phyloP scores from a whole-genome alignment of 331 rosid genomes.

The Spiraea crenata region DNA sequence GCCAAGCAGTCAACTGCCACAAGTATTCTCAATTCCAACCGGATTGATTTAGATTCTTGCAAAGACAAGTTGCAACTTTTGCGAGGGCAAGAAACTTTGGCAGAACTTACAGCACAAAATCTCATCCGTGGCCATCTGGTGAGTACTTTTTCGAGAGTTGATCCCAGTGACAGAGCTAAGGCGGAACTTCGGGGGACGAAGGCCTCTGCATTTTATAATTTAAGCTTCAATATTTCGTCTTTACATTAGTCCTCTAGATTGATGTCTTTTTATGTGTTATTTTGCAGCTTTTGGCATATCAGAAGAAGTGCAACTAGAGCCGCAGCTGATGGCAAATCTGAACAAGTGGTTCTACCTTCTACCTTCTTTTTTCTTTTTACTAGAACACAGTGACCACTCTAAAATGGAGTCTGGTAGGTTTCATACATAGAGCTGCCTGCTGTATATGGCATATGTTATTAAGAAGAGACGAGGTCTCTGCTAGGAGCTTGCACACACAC shows the following conservation, averaged over 20 bases:
- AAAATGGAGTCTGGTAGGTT: not conserved
- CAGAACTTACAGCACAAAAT: conserved; percentile 38
- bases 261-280: conserved; percentile 6
- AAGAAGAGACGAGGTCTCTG: not conserved
- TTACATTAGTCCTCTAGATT: not conserved
- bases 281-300: conserved; percentile 67
- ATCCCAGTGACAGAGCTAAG: not conserved
- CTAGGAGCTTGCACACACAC: not conserved
- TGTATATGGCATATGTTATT: not conserved
- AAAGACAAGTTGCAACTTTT: conserved; percentile 42
- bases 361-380: not conserved
- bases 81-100: conserved; percentile 59
- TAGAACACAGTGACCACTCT: not conserved
- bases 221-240: not conserved
- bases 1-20: conserved; percentile 30
- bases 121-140: conserved; percentile 60
- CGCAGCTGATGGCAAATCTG: conserved; percentile 7
- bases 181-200: not conserved
- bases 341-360: not conserved
- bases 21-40: conserved; percentile 17
- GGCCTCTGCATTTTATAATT: not conserved
- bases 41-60: conserved; percentile 33
- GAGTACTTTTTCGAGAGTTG: conserved; percentile 21
- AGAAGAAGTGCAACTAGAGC: conserved; percentile 46
- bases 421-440: not conserved